A percentile compares a stretch with the other conserved stretches of the same genome.
Conservation (phyloP, 768 basidiomycete species). For the Podaxis sp. region DNA sequence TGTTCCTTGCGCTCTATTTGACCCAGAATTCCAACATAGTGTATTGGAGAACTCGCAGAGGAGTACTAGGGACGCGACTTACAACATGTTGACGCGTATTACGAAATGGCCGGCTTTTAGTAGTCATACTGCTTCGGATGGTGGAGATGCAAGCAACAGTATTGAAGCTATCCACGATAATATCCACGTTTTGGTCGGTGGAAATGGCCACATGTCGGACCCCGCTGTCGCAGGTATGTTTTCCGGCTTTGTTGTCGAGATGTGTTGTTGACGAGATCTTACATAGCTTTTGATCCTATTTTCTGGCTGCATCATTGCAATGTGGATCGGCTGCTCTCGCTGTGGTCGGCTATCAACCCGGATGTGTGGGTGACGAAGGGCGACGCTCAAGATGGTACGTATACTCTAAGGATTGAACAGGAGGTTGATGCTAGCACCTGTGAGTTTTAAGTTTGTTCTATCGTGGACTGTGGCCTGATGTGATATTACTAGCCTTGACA, state of each 20-base stretch:
- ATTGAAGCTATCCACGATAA: conserved; percentile 45
- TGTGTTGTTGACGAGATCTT: neutral
- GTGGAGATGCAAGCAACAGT: conserved; percentile 36
- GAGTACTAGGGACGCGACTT: conserved; percentile 26
- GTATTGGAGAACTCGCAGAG: conserved; percentile 21
- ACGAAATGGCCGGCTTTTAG: conserved; percentile 41
- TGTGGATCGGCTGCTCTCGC: conserved; percentile 44
- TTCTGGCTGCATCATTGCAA: conserved; percentile 49
- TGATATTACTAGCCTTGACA: conserved; percentile 30
- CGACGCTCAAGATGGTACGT: conserved; percentile 29
- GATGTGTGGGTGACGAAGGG: conserved; percentile 34
- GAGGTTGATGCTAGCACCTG: conserved; percentile 27
- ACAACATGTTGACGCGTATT: conserved; percentile 31
- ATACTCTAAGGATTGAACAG: conserved; percentile 25
- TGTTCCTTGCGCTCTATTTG: neutral
- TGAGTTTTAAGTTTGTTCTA: conserved; percentile 18
- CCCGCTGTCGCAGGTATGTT: conserved; percentile 33
- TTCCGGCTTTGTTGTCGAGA: neutral
- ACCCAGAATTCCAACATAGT: conserved; percentile 6
- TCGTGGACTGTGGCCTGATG: neutral
- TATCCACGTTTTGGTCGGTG: conserved; percentile 38
- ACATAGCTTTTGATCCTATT: conserved; percentile 43
- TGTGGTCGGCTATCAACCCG: conserved; percentile 45
- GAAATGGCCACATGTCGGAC: conserved; percentile 37
- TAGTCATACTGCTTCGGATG: conserved; percentile 34